phyloP scores from a whole-genome alignment of 352 stramenopile genomes.

The Pythium dissimile region DNA sequence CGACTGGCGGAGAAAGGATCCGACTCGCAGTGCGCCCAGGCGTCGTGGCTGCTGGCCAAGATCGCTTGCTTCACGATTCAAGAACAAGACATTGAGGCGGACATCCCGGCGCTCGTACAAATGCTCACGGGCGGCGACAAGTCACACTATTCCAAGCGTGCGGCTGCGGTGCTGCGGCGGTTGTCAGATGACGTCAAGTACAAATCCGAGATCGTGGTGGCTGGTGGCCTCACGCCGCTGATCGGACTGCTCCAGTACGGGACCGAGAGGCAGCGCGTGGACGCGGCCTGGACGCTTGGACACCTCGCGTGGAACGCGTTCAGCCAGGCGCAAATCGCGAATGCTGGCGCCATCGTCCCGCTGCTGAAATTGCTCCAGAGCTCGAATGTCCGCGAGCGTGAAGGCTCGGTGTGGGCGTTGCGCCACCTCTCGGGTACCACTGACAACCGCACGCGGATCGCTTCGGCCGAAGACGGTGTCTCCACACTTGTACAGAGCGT shows the following conservation, averaged over 20 bases:
- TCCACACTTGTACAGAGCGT: background rate
- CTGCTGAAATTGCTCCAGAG: slow-evolving; percentile 11
- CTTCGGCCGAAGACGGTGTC: background rate
- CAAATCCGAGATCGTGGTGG: slow-evolving; percentile 22
- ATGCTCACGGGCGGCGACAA: background rate
- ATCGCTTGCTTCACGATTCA: slow-evolving; percentile 11
- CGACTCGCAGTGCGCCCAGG: slow-evolving; percentile 1
- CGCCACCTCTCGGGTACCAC: slow-evolving; percentile 18
- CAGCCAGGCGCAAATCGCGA: slow-evolving; percentile 19
- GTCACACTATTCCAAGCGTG: background rate
- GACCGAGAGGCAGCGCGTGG: slow-evolving; percentile 6
- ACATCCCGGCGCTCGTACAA: slow-evolving; percentile 15
- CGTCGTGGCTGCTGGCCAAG: slow-evolving; percentile 15
- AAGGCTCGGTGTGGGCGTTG: slow-evolving; percentile 15
- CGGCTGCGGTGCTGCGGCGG: slow-evolving; percentile 6
- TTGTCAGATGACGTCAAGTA: slow-evolving; percentile 11
- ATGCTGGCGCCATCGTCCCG: slow-evolving; percentile 13
- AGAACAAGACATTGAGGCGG: background rate
- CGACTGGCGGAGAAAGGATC: background rate
- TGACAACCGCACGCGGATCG: slow-evolving; percentile 11
- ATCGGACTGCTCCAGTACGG: slow-evolving; percentile 6
- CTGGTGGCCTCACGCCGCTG: slow-evolving; percentile 15
- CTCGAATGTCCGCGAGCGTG: slow-evolving; percentile 15
- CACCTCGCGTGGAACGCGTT: slow-evolving; percentile 23
- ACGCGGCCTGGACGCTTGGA: slow-evolving; percentile 21